Evolutionary conservation across 1,284 basidiomycete species (phyloP), one percentile per base, ranked within the genome.

Genomic region (Chondrostereum purpureum): DNA sequence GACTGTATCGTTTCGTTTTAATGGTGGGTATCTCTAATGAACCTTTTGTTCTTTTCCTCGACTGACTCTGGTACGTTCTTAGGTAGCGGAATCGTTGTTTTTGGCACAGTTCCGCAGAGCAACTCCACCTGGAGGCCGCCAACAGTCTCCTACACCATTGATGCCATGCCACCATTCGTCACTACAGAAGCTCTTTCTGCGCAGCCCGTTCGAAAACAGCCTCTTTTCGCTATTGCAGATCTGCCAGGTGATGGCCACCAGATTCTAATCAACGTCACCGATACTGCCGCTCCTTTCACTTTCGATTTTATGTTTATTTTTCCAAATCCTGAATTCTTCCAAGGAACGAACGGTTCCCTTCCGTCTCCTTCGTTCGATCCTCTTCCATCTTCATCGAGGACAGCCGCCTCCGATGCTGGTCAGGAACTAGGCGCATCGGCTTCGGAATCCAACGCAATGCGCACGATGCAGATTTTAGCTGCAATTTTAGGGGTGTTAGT

Each of bases 31-130:
- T 16, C 24, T 2, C n/a, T 4, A 10, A 20, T 44, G 19, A 35
- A 6, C 50, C 21, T 17, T 14, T 12, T 39, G 13, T 19, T 8
- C 3, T n/a, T 18, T 12, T 12, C 18, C 14, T 5, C 21, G 18
- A 40, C 27, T 44, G 5, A 34, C 16, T 14, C 33, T 44, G 10
- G 3, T n/a, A n/a, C 31, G n/a, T n/a, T n/a, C n/a, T n/a, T n/a
- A 74, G 71, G 69, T 14, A 68, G 63, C 18, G 65, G 59, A n/a
- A 64, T 75, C 16, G 55, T 63, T 3, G 66, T 73, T 5, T 66
- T 69, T 42, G 71, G 72, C 1, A 67, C 65, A 13, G 63, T 73
- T 10, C 66, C 67, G 13, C 49, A 54, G 12, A 69, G 67, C 49
- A 69, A 67, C 45, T 42, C 36, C 3, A 61, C 60, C 1, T 16